phyloP scores from a whole-genome alignment of 2,329 filamentous ascomycete genomes.

The Fusarium nodosum region DNA sequence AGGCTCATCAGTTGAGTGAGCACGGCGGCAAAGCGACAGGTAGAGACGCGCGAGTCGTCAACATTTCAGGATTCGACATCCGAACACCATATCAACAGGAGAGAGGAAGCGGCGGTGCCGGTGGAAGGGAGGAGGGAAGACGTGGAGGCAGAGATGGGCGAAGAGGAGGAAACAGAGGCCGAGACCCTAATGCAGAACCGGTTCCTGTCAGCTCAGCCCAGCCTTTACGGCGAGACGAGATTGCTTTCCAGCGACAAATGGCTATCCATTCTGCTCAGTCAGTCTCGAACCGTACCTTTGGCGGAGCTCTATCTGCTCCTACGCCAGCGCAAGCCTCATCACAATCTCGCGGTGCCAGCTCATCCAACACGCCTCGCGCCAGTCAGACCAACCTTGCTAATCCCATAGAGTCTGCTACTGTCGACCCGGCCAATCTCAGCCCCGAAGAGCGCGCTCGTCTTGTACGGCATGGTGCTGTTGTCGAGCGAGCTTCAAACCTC shows the following conservation, averaged over 20 bases:
- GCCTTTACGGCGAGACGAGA: slow-evolving; percentile 84
- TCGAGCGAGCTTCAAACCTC: slow-evolving; percentile 86
- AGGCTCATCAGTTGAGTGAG: slow-evolving; percentile 88
- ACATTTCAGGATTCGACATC: slow-evolving; percentile 88
- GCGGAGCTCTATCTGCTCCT: slow-evolving; percentile 77
- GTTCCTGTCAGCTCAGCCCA: slow-evolving; percentile 83
- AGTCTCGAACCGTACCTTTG: slow-evolving; percentile 83
- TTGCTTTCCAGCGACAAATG: slow-evolving; percentile 92
- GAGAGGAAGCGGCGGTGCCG: slow-evolving; percentile 58
- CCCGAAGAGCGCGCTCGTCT: slow-evolving; percentile 85
- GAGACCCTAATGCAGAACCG: slow-evolving; percentile 88
- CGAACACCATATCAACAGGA: slow-evolving; percentile 78
- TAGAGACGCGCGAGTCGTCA: slow-evolving; percentile 85
- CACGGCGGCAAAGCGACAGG: slow-evolving; percentile 90
- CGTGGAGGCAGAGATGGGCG: slow-evolving; percentile 68
- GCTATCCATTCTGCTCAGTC: slow-evolving; percentile 91
- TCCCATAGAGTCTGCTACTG: slow-evolving; percentile 65
- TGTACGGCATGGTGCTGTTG: slow-evolving; percentile 84
- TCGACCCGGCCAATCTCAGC: slow-evolving; percentile 68
- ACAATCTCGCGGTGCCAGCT: slow-evolving; percentile 42
- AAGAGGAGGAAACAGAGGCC: slow-evolving; percentile 69
- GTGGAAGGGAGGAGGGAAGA: slow-evolving; percentile 59
- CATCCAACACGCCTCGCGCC: slow-evolving; percentile 44
- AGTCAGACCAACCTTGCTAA: slow-evolving; percentile 46
- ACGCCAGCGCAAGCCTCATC: slow-evolving; percentile 46